Percentiles rank a stretch among this genome's conserved stretches.
phyloP scores from a whole-genome alignment of 2,329 filamentous ascomycete genomes.

The Fusarium drepaniforme region DNA sequence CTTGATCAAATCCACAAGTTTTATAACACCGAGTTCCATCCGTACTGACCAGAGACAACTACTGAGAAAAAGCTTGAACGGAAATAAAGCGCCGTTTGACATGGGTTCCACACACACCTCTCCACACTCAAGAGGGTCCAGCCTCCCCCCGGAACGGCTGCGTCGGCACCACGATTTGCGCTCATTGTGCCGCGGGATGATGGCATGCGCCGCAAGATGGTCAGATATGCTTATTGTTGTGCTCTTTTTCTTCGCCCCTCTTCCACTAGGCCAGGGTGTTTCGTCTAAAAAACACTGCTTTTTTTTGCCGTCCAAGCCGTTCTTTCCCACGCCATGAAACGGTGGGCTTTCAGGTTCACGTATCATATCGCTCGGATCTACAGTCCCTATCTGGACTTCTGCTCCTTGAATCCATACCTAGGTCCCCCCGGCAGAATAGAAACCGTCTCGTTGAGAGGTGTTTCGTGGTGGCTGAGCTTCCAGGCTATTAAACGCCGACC shows the following conservation, averaged over 20 bases:
- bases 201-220: conserved; percentile 43
- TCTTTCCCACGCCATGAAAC: conserved; percentile 25
- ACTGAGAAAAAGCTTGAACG: neutral
- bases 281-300: neutral
- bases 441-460: conserved; percentile 6
- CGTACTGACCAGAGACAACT: neutral
- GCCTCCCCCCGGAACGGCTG: conserved; percentile 42
- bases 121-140: conserved; percentile 5
- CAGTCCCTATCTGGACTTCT: neutral
- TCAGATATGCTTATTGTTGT: conserved; percentile 47
- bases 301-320: conserved; percentile 30
- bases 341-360: conserved; percentile 5
- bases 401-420: neutral
- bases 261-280: neutral
- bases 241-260: neutral
- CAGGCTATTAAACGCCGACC: conserved; percentile 35
- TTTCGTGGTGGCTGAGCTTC: conserved; percentile 34
- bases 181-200: conserved; percentile 42
- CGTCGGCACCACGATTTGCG: conserved; percentile 44
- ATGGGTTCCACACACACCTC: conserved; percentile 25
- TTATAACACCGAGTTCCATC: conserved; percentile 11
- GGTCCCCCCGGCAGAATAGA: neutral
- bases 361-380: neutral
- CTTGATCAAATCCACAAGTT: conserved; percentile 5
- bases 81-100: conserved; percentile 32